Base-by-base conservation (phyloP, 2,329 filamentous ascomycete genomes). In the Colletotrichum gigasporum region DNA sequence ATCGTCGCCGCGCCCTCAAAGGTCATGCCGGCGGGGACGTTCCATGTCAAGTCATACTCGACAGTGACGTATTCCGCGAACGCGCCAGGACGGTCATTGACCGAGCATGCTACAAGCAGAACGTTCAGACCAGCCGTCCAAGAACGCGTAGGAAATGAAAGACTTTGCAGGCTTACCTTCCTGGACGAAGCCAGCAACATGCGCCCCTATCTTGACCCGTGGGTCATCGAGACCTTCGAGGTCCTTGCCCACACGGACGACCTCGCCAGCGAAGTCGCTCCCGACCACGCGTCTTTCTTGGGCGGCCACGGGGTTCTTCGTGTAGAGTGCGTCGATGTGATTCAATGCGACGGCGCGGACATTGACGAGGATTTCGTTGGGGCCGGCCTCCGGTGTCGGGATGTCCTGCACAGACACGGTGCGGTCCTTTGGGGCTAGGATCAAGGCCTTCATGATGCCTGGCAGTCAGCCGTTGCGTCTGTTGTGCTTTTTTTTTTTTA, bases 111-210 rank as follows among this genome's bases (percentile, higher is more conserved):
- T 72, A 34, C 7, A 2, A 14, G 7, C 14, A 30, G 18, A 8
- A 16, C n/a, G 8, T 34, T 16, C 24, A 30, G 2, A 4, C 3
- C 6, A 3, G n/a, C 14, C 14, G 30, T 9, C n/a, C n/a, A n/a
- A n/a, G n/a, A n/a, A n/a, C n/a, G n/a, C n/a, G n/a, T n/a, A n/a
- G n/a, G n/a, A 8, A 14, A 58, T 28, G 0, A n/a, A 45, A 4
- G 16, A 2, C 5, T 18, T 42, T n/a, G n/a, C 10, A 10, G 20
- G 24, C 69, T 2, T 35, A 72, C 71, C 73, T 32, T 79, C 80
- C 61, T 82, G 80, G 0, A 80, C 69, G 37, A 82, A 82, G 0
- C 79, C 79, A 2, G 79, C 72, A 0, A 82, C 78, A 4, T 74
- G 71, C 2, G 71, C 42, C 4, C 78, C 79, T 3, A 58, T 8